These are phyloP conservation scores for Komagataella pseudopastoris DNA, from an alignment of 805 yeast species.

Conservation along the genomic window DNA sequence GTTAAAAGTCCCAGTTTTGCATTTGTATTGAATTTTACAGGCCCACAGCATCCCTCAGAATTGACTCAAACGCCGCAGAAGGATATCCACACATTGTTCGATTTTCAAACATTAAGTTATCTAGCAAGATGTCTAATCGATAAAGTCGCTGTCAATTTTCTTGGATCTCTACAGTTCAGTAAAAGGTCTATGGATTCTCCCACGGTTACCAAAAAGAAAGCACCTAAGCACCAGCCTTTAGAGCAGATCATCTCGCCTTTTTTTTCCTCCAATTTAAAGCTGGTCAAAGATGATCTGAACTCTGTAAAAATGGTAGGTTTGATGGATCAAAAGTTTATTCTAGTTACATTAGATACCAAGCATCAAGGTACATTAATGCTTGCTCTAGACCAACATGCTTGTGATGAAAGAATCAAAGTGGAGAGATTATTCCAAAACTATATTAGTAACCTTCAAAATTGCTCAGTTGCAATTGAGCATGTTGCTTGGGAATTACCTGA, in stretches of 20 bases:
- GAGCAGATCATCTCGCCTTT: slow-evolving; percentile 4
- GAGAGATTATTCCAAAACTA: slow-evolving; percentile 34
- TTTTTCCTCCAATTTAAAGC: slow-evolving; percentile 2
- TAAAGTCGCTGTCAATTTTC: background rate
- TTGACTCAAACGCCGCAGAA: background rate
- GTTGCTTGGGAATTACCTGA: slow-evolving; percentile 11
- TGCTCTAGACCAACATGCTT: slow-evolving; percentile 73
- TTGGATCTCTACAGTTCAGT: background rate
- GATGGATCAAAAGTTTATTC: slow-evolving; percentile 50
- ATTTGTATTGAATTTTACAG: background rate
- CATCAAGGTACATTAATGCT: slow-evolving; percentile 13
- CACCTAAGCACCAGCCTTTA: slow-evolving; percentile 17
- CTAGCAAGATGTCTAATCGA: background rate
- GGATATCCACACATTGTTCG: too few species aligned
- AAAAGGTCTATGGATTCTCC: slow-evolving; percentile 7
- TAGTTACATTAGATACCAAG: slow-evolving; percentile 17
- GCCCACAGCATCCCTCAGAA: slow-evolving; percentile 9
- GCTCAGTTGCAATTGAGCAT: slow-evolving; percentile 3
- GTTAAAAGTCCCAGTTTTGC: slow-evolving; percentile 9
- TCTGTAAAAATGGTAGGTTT: slow-evolving; percentile 33
- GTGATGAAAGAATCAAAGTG: slow-evolving; percentile 59
- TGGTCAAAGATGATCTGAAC: slow-evolving; percentile 11
- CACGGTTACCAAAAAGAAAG: slow-evolving; percentile 14
- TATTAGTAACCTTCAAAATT: slow-evolving; percentile 11
- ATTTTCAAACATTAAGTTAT: background rate